Evolutionary conservation across 2,329 filamentous ascomycete genomes (phyloP), one percentile per base, ranked within the genome.

Genomic region (Aspergillus tamarii): DNA sequence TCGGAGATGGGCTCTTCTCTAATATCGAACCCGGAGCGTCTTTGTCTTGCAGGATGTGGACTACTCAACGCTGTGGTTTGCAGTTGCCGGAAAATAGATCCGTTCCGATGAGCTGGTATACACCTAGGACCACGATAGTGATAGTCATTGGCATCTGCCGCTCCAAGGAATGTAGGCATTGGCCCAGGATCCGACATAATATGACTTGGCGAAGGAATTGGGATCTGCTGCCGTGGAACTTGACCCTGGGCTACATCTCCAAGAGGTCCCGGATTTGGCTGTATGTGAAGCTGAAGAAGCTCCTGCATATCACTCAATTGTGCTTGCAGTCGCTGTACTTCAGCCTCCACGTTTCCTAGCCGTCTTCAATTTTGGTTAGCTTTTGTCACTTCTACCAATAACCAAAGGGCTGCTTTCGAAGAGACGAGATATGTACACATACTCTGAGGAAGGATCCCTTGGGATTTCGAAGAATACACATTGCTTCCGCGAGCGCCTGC

Each of bases 391-490:
- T 50, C 23, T 19, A 48, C 23, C 23, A 9, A 9, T 11, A 28
- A 21, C 2, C 30, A 4, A 19, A 52, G 48, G 28, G 48, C 16
- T 4, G 14, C 7, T 9, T n/a, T 2, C 11, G 23, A 28, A 7
- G 14, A 16, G 23, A 52, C 3, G 19, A 12, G n/a, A 3, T n/a
- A 7, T 3, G 39, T 16, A 19, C 5, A 57, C 72, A 26, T 70
- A 77, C 76, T 73, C 68, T 3, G 63, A 64, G 10, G 69, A 59
- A 2, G 73, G 72, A 50, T 77, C 74, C 59, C 72, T 76, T 0
- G 77, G 77, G 14, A 71, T 67, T 21, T 77, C 74, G 46, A 77
- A 76, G 63, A 78, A 78, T 0, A 77, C 64, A 26, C 77, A 80
- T 67, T 69, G 69, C n/a, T 77, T 78, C 12, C 72, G 73, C 10